Evolutionary conservation across 208 protist species (phyloP).

Genomic region (Borovskyia barvae): DNA sequence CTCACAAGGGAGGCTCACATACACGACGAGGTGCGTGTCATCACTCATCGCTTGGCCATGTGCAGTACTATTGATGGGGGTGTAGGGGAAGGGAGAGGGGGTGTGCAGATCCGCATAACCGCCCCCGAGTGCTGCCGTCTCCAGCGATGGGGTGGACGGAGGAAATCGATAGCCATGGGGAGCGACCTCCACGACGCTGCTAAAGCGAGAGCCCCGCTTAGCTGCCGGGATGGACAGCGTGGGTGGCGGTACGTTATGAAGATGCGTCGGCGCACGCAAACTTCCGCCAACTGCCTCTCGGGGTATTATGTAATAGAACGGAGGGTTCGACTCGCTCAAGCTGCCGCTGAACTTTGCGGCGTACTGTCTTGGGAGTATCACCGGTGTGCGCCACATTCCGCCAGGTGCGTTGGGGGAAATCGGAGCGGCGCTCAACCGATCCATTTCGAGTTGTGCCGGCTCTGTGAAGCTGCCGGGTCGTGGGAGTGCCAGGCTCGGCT

Average conservation of each 20-base stretch:
- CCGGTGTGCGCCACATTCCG: no score
- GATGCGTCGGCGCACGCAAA: no score
- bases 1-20: slow-evolving; percentile 22
- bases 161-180: slow-evolving; percentile 10
- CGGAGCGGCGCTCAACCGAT: not conserved
- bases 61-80: not conserved
- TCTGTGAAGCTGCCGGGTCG: not conserved
- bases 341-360: no score
- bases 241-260: no score
- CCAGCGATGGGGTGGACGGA: not conserved
- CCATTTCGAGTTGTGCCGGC: not conserved
- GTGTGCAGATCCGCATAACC: not conserved
- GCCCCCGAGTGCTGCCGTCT: not conserved
- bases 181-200: slow-evolving; percentile 23
- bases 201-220: no score
- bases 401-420: not conserved
- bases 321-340: no score
- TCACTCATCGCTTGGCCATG: not conserved
- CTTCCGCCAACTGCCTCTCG: no score
- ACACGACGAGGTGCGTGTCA: slow-evolving; percentile 14
- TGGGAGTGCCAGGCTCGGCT: not conserved
- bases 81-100: not conserved
- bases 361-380: no score
- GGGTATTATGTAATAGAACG: no score
- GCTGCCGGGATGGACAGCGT: no score